Conservation (phyloP, 306 rosid genomes). For the Glycine soja region DNA sequence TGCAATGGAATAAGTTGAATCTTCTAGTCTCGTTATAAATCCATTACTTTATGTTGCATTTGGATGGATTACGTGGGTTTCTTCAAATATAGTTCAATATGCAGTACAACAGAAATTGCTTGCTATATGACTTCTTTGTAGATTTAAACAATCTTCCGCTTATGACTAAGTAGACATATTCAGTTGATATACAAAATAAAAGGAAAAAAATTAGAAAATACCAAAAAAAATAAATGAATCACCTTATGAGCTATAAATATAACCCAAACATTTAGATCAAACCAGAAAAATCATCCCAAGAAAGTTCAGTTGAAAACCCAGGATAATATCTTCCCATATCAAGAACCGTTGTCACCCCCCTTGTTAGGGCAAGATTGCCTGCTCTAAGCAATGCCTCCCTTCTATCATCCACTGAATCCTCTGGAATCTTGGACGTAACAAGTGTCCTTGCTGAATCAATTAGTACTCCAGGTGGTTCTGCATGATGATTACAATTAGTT, state of each 20-base stretch:
- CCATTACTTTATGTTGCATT: background rate
- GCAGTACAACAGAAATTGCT: background rate
- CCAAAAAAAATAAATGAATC: background rate
- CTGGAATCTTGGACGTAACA: slow-evolving; percentile 63
- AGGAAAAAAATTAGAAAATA: background rate
- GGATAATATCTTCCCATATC: slow-evolving; percentile 87
- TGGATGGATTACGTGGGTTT: too few relatives aligned
- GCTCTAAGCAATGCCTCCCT: slow-evolving; percentile 84
- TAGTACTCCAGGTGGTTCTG: slow-evolving; percentile 85
- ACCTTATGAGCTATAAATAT: slow-evolving; percentile 30
- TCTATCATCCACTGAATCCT: slow-evolving; percentile 72
- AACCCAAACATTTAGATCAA: slow-evolving; percentile 25
- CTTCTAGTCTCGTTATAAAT: slow-evolving; percentile 1
- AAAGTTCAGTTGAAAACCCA: slow-evolving; percentile 59
- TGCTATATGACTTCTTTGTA: background rate
- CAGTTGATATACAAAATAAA: background rate
- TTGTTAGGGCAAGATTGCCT: slow-evolving; percentile 66
- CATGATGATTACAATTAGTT: slow-evolving; percentile 41
- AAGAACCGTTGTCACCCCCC: slow-evolving; percentile 90
- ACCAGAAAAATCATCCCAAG: slow-evolving; percentile 97
- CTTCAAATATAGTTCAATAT: slow-evolving; percentile 21
- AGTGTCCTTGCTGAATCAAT: slow-evolving; percentile 74
- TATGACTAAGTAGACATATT: slow-evolving; percentile 11
- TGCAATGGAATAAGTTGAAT: slow-evolving; percentile 14
- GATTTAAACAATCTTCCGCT: slow-evolving; percentile 13